Base-by-base conservation (phyloP, 2,329 filamentous ascomycete species). In the Sporothrix pseudoabietina region DNA sequence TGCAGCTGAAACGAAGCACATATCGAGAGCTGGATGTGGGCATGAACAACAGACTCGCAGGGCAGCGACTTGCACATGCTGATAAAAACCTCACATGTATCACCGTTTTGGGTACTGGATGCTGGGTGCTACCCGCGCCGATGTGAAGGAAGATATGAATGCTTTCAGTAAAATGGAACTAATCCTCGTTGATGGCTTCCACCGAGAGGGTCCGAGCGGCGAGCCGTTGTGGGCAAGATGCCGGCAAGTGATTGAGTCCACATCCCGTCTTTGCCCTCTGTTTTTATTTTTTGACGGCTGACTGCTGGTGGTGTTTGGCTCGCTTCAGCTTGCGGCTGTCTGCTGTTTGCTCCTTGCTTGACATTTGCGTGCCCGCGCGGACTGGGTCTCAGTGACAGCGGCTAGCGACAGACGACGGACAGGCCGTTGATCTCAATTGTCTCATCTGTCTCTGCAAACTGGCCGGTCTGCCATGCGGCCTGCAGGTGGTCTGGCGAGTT, bases 171-270 rank as follows among this genome's bases (percentile, higher is more conserved):
- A 14, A 41, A 22, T 26, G 49, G 47, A 39, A 22, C 47, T n/a
- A 32, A 59, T 35, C 68, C 52, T 70, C 35, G 52, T 59, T 57
- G 26, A 14, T 30, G 10, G n/a, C 19, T 54, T 69, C 39, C 32
- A 54, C 66, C n/a, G 19, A 54, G 32, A 35, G 22, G 68, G 68
- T 54, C 68, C 44, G 68, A 70, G 68, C 68, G 68, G 52, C 68
- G 68, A 70, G 49, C 52, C 35, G 32, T 39, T 44, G 14, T 26
- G 68, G 32, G 44, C 16, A 44, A 4, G 52, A 70, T 41, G 66
- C 68, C 52, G 68, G 68, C 68, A 70, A 70, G 68, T 57, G 32
- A 70, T 70, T 35, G 30, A n/a, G 49, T 16, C 47, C 49, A 69
- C n/a, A 41, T 55, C 65, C 44, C 65, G 65, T 4, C 26, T 69